Evolutionary conservation across 495 filamentous ascomycete genomes (phyloP).

Genomic region (Terfezia claveryi): DNA sequence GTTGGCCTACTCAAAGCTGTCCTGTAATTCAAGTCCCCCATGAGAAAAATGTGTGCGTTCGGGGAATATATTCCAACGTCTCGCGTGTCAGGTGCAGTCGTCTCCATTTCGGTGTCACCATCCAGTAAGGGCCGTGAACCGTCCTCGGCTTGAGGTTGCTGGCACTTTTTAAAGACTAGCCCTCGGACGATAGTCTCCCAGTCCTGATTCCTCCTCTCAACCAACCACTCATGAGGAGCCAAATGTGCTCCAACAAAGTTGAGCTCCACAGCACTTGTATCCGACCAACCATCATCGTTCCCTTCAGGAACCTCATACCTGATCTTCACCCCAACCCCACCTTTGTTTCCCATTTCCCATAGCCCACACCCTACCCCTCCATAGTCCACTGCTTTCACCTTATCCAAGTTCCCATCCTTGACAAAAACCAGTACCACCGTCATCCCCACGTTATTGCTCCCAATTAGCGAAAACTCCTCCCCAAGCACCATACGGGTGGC

Average conservation of each 20-base stretch:
- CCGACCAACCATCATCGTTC: conserved; percentile 7
- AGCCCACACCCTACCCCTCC: conserved; percentile 64
- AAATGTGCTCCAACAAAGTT: conserved; percentile 81
- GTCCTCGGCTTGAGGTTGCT: conserved; percentile 11
- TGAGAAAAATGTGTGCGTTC: conserved; percentile 56
- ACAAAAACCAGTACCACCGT: conserved; percentile 22
- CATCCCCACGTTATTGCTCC: conserved; percentile 1
- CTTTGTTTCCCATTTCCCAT: conserved; percentile 83
- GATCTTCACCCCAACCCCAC: conserved; percentile 59
- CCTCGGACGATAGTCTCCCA: conserved; percentile 63
- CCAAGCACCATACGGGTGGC: conserved; percentile 27
- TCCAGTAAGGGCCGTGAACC: not conserved
- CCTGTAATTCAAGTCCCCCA: conserved; percentile 90
- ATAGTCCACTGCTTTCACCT: conserved; percentile 30
- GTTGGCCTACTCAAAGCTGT: conserved; percentile 39
- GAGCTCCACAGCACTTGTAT: conserved; percentile 31
- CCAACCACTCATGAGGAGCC: conserved; percentile 56
- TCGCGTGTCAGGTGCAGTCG: conserved; percentile 2
- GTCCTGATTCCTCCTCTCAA: conserved; percentile 53
- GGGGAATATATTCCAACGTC: conserved; percentile 39
- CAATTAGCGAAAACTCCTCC: not conserved
- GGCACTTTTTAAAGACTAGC: conserved; percentile 44
- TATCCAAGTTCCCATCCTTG: conserved; percentile 32
- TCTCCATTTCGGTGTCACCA: conserved; percentile 17
- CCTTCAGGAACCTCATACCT: conserved; percentile 22